Evolutionary conservation across 164 flowering plant genomes (phyloP).

Genomic region (Chloranthus sessilifolius): DNA sequence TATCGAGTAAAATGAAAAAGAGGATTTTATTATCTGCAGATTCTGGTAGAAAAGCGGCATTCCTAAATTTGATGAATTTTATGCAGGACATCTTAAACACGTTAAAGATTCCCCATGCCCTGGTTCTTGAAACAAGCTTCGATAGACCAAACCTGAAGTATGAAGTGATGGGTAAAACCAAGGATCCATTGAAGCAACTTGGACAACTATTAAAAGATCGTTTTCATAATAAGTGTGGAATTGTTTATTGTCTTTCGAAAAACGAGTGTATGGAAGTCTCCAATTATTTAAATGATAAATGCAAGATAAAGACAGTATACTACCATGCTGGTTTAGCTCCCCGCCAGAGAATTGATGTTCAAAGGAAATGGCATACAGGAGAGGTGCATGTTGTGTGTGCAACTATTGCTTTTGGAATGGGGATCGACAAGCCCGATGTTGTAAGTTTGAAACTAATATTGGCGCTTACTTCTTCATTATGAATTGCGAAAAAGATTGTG

Average conservation of each 20-base stretch:
- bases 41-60: neutral
- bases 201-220: conserved; percentile 57
- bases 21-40: conserved; percentile 2
- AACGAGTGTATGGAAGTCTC: conserved; percentile 87
- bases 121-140: conserved; percentile 87
- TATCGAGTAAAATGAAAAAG: too few species aligned
- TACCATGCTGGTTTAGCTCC: conserved; percentile 96
- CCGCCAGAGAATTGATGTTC: conserved; percentile 67
- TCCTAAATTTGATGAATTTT: conserved; percentile 5
- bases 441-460: conserved; percentile 53
- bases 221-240: conserved; percentile 69
- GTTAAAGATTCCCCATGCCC: conserved; percentile 73
- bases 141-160: conserved; percentile 95
- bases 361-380: conserved; percentile 84
- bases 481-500: too few species aligned
- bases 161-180: conserved; percentile 75
- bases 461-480: too few species aligned
- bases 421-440: conserved; percentile 96
- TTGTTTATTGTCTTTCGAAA: conserved; percentile 92
- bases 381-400: conserved; percentile 89
- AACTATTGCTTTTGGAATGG: conserved; percentile 98
- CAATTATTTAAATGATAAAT: conserved; percentile 59
- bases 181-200: conserved; percentile 79
- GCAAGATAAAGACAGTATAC: conserved; percentile 64
- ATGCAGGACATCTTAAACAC: conserved; percentile 79